Evolutionary conservation across 108 stramenopile genomes (phyloP).

Genomic region (Aurantiochytrium sp.): DNA sequence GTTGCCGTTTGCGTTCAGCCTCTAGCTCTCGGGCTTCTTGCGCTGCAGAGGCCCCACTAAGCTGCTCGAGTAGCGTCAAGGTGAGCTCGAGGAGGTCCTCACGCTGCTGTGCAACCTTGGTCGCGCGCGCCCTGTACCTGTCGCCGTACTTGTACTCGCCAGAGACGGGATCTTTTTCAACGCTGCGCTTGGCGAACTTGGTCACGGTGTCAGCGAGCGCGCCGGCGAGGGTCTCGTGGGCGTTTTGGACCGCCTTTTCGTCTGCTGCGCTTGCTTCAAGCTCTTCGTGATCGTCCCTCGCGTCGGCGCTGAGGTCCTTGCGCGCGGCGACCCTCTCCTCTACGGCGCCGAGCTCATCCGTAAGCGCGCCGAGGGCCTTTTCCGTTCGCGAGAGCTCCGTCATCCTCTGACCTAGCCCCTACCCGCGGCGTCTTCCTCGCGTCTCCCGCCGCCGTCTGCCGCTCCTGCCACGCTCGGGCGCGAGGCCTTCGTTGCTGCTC

Average conservation of each 20-base stretch:
- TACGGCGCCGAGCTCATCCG: background rate
- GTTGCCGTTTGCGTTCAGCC: background rate
- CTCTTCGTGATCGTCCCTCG: background rate
- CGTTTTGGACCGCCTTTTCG: background rate
- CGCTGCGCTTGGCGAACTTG: background rate
- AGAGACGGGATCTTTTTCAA: background rate
- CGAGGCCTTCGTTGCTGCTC: no score
- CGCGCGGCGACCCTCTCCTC: background rate
- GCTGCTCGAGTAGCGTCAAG: background rate
- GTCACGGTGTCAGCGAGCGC: background rate
- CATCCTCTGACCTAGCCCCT: background rate
- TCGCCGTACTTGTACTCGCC: background rate
- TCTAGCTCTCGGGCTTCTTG: background rate
- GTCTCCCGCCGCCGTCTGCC: no score
- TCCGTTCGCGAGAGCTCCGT: conserved; percentile 1
- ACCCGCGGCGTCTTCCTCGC: no score
- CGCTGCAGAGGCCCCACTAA: background rate
- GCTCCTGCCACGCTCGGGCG: no score
- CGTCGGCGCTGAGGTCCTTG: background rate
- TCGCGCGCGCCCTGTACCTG: background rate
- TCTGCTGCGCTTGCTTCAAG: background rate
- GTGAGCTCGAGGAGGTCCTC: background rate
- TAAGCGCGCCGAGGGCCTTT: background rate
- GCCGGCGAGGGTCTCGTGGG: background rate
- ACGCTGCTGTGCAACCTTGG: background rate